These are phyloP conservation scores for Medicago arabica DNA, from an alignment of 306 rosid species.

Conservation along the genomic window DNA sequence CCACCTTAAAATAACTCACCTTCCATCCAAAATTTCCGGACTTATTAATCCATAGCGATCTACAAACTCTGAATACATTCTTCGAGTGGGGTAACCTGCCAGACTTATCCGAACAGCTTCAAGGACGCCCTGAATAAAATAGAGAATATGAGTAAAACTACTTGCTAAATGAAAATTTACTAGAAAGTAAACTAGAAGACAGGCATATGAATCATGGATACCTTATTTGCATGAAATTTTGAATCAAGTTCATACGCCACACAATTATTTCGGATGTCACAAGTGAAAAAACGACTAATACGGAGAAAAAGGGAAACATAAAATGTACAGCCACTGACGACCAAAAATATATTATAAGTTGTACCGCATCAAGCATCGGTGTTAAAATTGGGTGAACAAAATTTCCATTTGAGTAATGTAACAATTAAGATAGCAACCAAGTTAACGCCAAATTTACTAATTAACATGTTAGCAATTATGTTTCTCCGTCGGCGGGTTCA, in stretches of 20 bases:
- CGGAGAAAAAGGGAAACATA: neutral
- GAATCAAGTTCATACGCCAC: constrained; percentile 2
- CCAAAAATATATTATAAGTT: constrained; percentile 10
- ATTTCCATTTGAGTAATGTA: constrained; percentile 6
- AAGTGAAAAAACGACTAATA: neutral
- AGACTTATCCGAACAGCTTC: constrained; percentile 98
- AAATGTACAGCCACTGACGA: neutral
- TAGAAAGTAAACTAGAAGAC: constrained; percentile 27
- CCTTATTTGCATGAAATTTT: constrained; percentile 36
- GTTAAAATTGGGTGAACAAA: constrained; percentile 4
- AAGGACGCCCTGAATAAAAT: constrained; percentile 79
- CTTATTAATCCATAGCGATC: constrained; percentile 93
- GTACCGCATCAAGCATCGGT: neutral
- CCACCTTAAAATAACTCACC: constrained; percentile 56
- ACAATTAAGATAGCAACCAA: neutral
- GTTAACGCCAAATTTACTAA: constrained; percentile 6
- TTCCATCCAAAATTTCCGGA: constrained; percentile 72
- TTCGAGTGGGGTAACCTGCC: constrained; percentile 97
- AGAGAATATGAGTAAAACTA: constrained; percentile 24
- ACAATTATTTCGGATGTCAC: neutral
- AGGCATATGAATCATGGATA: constrained; percentile 22
- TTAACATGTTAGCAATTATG: constrained; percentile 24
- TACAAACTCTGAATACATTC: constrained; percentile 83
- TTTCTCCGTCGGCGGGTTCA: constrained; percentile 35
- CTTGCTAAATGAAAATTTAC: constrained; percentile 13